Percentiles rank a stretch among this genome's conserved stretches.
Conservation (phyloP, 2,329 filamentous ascomycete genomes). For the Clonostachys solani region DNA sequence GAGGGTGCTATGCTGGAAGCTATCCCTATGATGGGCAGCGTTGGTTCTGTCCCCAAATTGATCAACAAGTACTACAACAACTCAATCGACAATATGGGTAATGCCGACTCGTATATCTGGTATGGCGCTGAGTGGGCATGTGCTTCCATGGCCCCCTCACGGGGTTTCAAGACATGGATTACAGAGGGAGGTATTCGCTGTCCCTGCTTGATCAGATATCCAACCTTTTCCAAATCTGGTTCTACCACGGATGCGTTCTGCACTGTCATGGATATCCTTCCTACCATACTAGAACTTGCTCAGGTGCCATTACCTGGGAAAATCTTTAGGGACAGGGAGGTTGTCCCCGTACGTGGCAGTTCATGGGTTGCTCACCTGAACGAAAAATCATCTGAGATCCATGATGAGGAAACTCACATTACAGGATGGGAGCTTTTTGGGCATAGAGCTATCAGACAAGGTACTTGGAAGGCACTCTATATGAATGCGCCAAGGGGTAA, state of each 20-base stretch:
- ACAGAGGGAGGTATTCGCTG: conserved; percentile 33
- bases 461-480: conserved; percentile 53
- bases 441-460: conserved; percentile 44
- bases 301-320: conserved; percentile 26
- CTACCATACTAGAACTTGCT: conserved; percentile 41
- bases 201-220: conserved; percentile 9
- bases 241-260: conserved; percentile 9
- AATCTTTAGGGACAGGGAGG: conserved; percentile 33
- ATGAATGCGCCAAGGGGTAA: conserved; percentile 42
- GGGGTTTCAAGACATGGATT: conserved; percentile 31
- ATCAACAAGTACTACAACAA: conserved; percentile 38
- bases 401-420: conserved; percentile 45
- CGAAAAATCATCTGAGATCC: conserved; percentile 3
- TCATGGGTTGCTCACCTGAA: conserved; percentile 7
- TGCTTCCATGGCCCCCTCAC: conserved; percentile 26
- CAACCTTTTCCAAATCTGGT: neutral
- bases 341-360: conserved; percentile 42
- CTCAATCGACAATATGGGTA: conserved; percentile 49
- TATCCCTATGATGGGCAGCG: conserved; percentile 28
- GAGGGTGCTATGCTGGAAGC: conserved; percentile 53
- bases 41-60: conserved; percentile 19
- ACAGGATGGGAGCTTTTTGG: conserved; percentile 52
- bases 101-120: conserved; percentile 54
- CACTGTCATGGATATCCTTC: conserved; percentile 45
- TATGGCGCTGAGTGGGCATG: conserved; percentile 53